Evolutionary conservation across 2,329 filamentous ascomycete species (phyloP).

Genomic region (Dothidotthia symphoricarpi): DNA sequence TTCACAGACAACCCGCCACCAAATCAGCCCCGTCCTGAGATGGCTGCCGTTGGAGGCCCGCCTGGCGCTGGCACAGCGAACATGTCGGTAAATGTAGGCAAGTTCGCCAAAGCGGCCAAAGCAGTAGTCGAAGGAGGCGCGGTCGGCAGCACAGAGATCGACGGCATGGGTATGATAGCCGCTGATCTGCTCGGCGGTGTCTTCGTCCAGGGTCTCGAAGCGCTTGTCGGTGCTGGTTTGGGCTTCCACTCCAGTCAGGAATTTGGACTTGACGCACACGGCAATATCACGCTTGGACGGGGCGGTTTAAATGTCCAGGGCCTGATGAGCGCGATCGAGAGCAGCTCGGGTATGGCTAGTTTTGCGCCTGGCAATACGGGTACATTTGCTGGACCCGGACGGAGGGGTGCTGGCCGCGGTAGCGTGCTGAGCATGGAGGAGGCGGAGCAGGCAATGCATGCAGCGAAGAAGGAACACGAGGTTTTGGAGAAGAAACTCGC

Average conservation of each 20-base stretch:
- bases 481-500: conserved; percentile 39
- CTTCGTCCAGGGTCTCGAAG: conserved; percentile 37
- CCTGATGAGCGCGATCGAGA: conserved; percentile 25
- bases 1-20: conserved; percentile 36
- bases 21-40: conserved; percentile 34
- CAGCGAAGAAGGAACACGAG: conserved; percentile 38
- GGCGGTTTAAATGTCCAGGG: conserved; percentile 23
- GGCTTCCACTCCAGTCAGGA: conserved; percentile 26
- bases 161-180: conserved; percentile 36
- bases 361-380: conserved; percentile 5
- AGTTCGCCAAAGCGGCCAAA: conserved; percentile 36
- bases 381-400: not conserved
- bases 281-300: conserved; percentile 18
- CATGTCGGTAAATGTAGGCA: conserved; percentile 31
- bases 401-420: conserved; percentile 16
- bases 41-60: conserved; percentile 37
- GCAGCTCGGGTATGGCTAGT: conserved; percentile 13
- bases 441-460: conserved; percentile 37
- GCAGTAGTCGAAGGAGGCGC: conserved; percentile 36
- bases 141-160: conserved; percentile 31
- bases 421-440: conserved; percentile 38
- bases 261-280: conserved; percentile 22
- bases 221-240: conserved; percentile 35
- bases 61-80: conserved; percentile 33
- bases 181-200: conserved; percentile 37